A percentile compares a stretch with the other conserved stretches of the same genome.
These are phyloP conservation scores for Paramecium octaurelia DNA, from an alignment of 73 alveolate genomes.

Conservation along the genomic window DNA sequence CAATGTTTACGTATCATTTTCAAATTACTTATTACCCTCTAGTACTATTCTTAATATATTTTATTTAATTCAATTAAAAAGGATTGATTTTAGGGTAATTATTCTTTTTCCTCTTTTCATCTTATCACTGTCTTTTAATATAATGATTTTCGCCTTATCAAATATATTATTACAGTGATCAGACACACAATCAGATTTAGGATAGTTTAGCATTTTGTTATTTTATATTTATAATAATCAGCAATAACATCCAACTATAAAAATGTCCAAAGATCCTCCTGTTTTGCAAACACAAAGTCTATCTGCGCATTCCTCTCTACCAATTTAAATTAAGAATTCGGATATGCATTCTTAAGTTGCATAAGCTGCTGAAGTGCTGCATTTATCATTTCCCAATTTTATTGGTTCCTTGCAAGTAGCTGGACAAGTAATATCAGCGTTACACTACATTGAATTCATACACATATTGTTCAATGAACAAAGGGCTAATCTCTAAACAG, in stretches of 20 bases:
- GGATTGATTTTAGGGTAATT: background rate
- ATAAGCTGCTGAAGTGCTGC: background rate
- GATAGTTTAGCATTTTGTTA: background rate
- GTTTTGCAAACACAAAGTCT: background rate
- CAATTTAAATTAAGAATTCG: background rate
- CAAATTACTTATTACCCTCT: background rate
- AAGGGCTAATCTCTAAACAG: background rate
- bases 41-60: background rate
- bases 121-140: background rate
- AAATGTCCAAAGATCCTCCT: background rate
- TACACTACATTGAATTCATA: background rate
- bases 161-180: background rate
- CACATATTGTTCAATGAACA: background rate
- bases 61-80: background rate
- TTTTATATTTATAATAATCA: background rate
- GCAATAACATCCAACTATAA: conserved; percentile 15
- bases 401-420: background rate
- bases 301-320: conserved; percentile 6
- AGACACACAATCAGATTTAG: background rate
- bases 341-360: conserved; percentile 1
- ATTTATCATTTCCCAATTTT: background rate
- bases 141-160: background rate
- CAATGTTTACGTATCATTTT: background rate
- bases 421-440: background rate
- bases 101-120: background rate